Evolutionary conservation across 495 filamentous ascomycete species (phyloP).

Genomic region (Xylaria nigripes): DNA sequence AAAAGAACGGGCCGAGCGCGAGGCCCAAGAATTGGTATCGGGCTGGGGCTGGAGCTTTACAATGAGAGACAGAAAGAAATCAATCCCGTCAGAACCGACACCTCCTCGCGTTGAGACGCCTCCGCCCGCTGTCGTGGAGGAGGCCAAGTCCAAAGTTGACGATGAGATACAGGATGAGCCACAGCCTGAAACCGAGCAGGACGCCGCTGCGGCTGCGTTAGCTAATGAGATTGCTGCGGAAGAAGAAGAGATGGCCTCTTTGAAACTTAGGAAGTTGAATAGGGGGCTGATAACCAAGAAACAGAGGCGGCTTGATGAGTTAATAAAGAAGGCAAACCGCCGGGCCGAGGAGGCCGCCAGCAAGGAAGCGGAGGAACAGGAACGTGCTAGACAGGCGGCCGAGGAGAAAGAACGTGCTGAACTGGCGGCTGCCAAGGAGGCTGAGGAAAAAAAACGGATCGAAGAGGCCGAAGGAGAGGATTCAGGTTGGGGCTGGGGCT

Average conservation of each 20-base stretch:
- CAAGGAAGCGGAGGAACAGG: conserved; percentile 9
- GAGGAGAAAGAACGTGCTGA: conserved; percentile 26
- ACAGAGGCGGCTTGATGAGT: conserved; percentile 19
- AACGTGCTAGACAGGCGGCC: conserved; percentile 19
- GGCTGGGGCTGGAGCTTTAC: conserved; percentile 32
- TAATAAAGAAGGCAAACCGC: conserved; percentile 25
- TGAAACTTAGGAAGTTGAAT: conserved; percentile 28
- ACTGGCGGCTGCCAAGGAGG: not conserved
- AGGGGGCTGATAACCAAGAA: conserved; percentile 22
- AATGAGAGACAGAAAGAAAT: conserved; percentile 33
- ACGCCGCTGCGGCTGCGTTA: conserved; percentile 17
- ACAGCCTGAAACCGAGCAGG: conserved; percentile 10
- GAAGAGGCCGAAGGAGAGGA: conserved; percentile 1
- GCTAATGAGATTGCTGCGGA: conserved; percentile 27
- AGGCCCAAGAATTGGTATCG: not conserved
- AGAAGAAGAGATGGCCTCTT: conserved; percentile 28
- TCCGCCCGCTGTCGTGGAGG: conserved; percentile 29
- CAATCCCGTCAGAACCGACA: conserved; percentile 30
- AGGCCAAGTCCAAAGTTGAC: conserved; percentile 13
- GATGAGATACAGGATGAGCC: conserved; percentile 19
- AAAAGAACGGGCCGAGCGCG: not conserved
- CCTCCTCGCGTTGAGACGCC: conserved; percentile 14
- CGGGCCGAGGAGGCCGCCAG: not conserved
- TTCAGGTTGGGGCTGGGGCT: not conserved
- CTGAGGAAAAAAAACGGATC: conserved; percentile 11